Evolutionary conservation across 176 grass and related monocot species (phyloP).

Genomic region (Luzula sylvatica): DNA sequence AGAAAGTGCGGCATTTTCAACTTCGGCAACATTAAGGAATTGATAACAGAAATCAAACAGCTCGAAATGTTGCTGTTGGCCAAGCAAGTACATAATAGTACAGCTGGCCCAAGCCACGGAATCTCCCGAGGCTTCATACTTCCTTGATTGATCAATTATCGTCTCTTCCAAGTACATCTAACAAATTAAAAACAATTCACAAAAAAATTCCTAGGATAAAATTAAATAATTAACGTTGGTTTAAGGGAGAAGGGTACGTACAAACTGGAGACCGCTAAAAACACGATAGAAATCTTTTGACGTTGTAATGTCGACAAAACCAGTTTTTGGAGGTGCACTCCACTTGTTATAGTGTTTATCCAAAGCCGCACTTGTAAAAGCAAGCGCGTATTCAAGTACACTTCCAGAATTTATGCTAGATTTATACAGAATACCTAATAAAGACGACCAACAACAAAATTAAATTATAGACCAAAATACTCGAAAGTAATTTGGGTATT

Average conservation of each 20-base stretch:
- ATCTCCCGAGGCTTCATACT: constrained; percentile 70
- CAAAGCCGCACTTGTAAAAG: constrained; percentile 91
- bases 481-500: no score
- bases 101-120: constrained; percentile 97
- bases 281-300: constrained; percentile 94
- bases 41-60: constrained; percentile 96
- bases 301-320: constrained; percentile 95
- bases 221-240: neutral
- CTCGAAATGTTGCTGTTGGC: constrained; percentile 96
- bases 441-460: neutral
- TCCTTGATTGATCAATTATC: constrained; percentile 55
- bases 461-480: no score
- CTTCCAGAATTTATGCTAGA: constrained; percentile 73
- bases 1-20: constrained; percentile 46
- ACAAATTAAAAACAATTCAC: constrained; percentile 14
- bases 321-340: constrained; percentile 95
- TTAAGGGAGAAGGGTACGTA: constrained; percentile 32
- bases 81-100: constrained; percentile 92
- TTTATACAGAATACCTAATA: constrained; percentile 77
- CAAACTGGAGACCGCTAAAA: constrained; percentile 98
- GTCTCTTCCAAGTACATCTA: constrained; percentile 84
- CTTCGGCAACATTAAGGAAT: constrained; percentile 90
- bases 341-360: constrained; percentile 99
- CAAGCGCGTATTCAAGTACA: constrained; percentile 91
- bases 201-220: constrained; percentile 8